Base-by-base conservation (phyloP, 179 eudicot genomes). In the Drosera spatulata region DNA sequence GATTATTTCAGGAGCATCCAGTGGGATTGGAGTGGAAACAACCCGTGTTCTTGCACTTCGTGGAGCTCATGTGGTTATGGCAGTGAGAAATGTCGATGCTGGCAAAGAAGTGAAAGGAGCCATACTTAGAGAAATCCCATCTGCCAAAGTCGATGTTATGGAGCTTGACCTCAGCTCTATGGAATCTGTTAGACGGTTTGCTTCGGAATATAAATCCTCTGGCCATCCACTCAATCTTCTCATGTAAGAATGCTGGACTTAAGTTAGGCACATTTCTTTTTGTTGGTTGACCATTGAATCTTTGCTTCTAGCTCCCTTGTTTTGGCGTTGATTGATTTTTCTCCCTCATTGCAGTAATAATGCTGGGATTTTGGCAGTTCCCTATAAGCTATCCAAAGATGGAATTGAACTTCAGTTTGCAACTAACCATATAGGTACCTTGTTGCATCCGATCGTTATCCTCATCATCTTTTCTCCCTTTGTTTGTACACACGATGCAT, bases 11-110 rank as follows among this genome's bases (percentile, higher is more conserved):
- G 95, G 96, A 46, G 95, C 97, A 49, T 80, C 99, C 15, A 89
- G 87, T 6, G 99, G 99, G 41, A 88, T 88, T 10, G 96, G 99
- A 58, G 88, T 82, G 2, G 96, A 89, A 74, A 89, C 97, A 61
- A 70, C 97, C 9, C 75, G 93, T 13, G 82, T 70, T 50, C 75
- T 89, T 69, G 96, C 95, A 9, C 71, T 69, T 22, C 33, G 1
- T 22, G 33, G 33, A 0, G 33, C 33, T 22, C 1, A 22, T 22
- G 33, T 22, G 33, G 78, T 82, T 7, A 61, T 90, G 59, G 95
- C 95, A 5, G 95, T 86, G 50, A 74, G 97, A 65, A 82, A 64
- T 70, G 71, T 74, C 52, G 82, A 73, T 53, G 87, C 85, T 5
- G 93, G 91, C 2, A 84, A 67, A 71, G 68, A 73, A 1, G 77